phyloP scores from a whole-genome alignment of 2,329 filamentous ascomycete species.

The Penicillium sp. region DNA sequence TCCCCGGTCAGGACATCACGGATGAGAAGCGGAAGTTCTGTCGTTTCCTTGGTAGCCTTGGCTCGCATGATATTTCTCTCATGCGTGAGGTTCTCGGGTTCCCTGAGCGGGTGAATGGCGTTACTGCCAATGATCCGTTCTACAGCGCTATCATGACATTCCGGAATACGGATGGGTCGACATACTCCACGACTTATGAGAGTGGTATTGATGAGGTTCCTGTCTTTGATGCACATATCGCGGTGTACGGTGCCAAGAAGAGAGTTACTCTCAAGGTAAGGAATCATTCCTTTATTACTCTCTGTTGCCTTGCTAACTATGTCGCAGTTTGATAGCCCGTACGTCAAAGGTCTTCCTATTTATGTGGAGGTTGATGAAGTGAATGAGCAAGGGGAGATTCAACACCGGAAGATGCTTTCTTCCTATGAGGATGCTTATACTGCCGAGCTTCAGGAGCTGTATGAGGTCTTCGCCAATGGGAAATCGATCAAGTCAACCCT shows the following conservation, averaged over 20 bases:
- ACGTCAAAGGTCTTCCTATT: conserved; percentile 17
- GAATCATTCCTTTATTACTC: background rate
- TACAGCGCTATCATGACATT: conserved; percentile 18
- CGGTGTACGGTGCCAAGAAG: conserved; percentile 16
- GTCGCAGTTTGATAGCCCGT: conserved; percentile 11
- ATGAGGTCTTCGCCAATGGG: conserved; percentile 36
- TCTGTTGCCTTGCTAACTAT: background rate
- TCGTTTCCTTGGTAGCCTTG: conserved; percentile 18
- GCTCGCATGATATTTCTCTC: conserved; percentile 19
- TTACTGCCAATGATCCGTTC: conserved; percentile 16
- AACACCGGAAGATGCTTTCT: conserved; percentile 41
- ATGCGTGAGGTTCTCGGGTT: conserved; percentile 19
- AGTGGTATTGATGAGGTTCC: conserved; percentile 19
- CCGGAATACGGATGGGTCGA: conserved; percentile 13
- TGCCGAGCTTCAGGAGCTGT: conserved; percentile 41
- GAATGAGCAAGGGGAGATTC: conserved; percentile 20
- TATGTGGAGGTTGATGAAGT: conserved; percentile 18
- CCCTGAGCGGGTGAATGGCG: conserved; percentile 9
- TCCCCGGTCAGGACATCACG: conserved; percentile 14
- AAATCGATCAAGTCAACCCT: conserved; percentile 43
- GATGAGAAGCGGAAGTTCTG: conserved; percentile 17
- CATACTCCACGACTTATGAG: conserved; percentile 16
- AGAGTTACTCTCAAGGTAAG: conserved; percentile 14
- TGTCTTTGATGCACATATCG: conserved; percentile 16
- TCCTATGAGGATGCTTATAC: conserved; percentile 52